Evolutionary conservation across 805 yeast species (phyloP), one percentile per base, ranked within the genome.

Genomic region (Ogataea nonfermentans): DNA sequence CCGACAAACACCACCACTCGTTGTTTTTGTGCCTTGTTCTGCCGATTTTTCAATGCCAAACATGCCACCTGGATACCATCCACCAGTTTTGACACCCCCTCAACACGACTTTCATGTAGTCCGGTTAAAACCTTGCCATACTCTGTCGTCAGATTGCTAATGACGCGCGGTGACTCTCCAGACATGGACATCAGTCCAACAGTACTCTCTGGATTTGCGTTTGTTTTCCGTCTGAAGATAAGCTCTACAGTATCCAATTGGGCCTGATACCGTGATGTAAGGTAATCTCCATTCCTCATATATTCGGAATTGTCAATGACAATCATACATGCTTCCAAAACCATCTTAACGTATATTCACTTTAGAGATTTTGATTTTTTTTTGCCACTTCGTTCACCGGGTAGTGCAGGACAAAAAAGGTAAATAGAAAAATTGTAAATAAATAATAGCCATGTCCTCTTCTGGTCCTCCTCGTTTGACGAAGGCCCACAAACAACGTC

Each of bases 241-340:
- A 81, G 71, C 52, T 88, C 93, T 20, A 90, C 89, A 8, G 96
- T 81, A 47, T 93, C 95, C 46, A 85, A 70, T 65, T 93, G 96
- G 2, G 98, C 96, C 48, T 85, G 95, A 59, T 81, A 90, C 56
- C 99, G 75, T 11, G 90, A 81, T 12, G 95, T 79, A 25, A 85
- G 74, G 57, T 82, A 93, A 63, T 93, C 99, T 23, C 98, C 99
- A 61, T 93, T 93, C 56, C 99, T 76, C 78, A 90, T 85, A 64
- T 74, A 91, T 68, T 93, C 99, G 37, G 96, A 88, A 72, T 89
- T 91, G 71, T 93, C 99, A 58, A 93, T 76, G 57, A 89, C 87
- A 47, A 93, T 77, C 84, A 93, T 90, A 11, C 96, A 85, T 48
- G 98, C 98, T 67, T 93, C 99, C 56, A 90, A 76, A 48, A 84